Evolutionary conservation across 2,329 filamentous ascomycete genomes (phyloP), one percentile per base, ranked within the genome.

Genomic region (Ophiosphaerella narmari): DNA sequence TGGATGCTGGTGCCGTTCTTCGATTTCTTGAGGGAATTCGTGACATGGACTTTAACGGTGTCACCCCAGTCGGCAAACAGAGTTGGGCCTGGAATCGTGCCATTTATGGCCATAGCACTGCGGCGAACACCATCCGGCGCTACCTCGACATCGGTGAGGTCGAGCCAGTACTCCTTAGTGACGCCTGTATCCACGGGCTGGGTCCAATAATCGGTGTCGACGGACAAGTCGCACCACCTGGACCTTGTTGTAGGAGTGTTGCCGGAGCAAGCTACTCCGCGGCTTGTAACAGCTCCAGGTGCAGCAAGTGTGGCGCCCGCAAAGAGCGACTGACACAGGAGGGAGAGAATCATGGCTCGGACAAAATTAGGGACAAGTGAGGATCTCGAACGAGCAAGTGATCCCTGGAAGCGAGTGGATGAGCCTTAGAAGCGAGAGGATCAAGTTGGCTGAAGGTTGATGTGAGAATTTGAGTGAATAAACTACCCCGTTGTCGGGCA

Each of bases 101-200:
- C 74, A 50, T 79, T 79, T 56, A 79, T 49, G 23, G 65, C 59
- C 63, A 70, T 67, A 59, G 43, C 72, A 1, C 62, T 57, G 21
- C 67, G 63, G 2, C 60, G 63, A 2, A 84, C 82, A 16, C 85
- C 84, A 62, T 86, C 85, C 0, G 82, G 82, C 4, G 76, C 67
- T 14, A 76, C 60, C 0, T 74, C 77, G 0, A 68, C 69, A 32
- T 78, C 75, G 4, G 69, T 71, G 29, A 78, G 60, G 21, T 75
- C 72, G 16, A 79, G 67, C 62, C 70, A 75, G 54, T 78, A 80
- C 46, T 75, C 74, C 9, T 83, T 74, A 18, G 80, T 82, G 2
- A 84, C 77, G 11, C 82, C 80, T 0, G 83, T 86, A 31, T 73
- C 68, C 1, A 82, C 82, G 26, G 71, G 70, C 4, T 75, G 68